Evolutionary conservation across 2,329 filamentous ascomycete genomes (phyloP).

Genomic region (Cladosporium sphaerospermum): DNA sequence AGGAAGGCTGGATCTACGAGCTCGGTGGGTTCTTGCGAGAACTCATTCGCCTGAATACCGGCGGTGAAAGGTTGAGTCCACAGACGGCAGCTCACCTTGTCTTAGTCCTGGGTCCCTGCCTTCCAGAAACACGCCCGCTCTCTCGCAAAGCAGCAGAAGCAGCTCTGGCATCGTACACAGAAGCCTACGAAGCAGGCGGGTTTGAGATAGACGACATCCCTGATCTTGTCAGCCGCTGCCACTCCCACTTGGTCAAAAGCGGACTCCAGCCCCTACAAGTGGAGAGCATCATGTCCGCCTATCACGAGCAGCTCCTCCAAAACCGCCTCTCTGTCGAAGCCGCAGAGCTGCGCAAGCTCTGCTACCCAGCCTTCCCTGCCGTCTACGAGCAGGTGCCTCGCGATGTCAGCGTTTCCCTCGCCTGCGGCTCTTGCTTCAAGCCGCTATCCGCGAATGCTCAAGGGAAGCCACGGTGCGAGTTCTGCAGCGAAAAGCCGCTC

Average conservation of each 20-base stretch:
- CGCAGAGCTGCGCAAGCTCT: slow-evolving; percentile 50
- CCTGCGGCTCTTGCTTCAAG: slow-evolving; percentile 52
- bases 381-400: slow-evolving; percentile 53
- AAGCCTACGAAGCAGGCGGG: slow-evolving; percentile 34
- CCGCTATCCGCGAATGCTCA: slow-evolving; percentile 46
- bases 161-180: slow-evolving; percentile 34
- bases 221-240: slow-evolving; percentile 1
- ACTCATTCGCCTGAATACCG: slow-evolving; percentile 37
- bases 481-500: slow-evolving; percentile 36
- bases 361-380: slow-evolving; percentile 49
- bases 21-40: slow-evolving; percentile 38
- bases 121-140: slow-evolving; percentile 37
- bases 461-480: slow-evolving; percentile 47
- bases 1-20: slow-evolving; percentile 31
- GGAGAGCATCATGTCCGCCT: slow-evolving; percentile 50
- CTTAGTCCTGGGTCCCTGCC: slow-evolving; percentile 40
- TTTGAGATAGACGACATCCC: slow-evolving; percentile 34
- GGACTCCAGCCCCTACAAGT: slow-evolving; percentile 47
- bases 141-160: slow-evolving; percentile 26
- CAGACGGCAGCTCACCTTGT: slow-evolving; percentile 44
- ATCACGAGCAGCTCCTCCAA: slow-evolving; percentile 50
- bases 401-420: slow-evolving; percentile 49
- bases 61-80: slow-evolving; percentile 34
- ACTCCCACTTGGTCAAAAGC: slow-evolving; percentile 36
- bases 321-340: slow-evolving; percentile 46